Evolutionary conservation across 1,284 basidiomycete genomes (phyloP).

Genomic region (Phaffia rhodozyma): DNA sequence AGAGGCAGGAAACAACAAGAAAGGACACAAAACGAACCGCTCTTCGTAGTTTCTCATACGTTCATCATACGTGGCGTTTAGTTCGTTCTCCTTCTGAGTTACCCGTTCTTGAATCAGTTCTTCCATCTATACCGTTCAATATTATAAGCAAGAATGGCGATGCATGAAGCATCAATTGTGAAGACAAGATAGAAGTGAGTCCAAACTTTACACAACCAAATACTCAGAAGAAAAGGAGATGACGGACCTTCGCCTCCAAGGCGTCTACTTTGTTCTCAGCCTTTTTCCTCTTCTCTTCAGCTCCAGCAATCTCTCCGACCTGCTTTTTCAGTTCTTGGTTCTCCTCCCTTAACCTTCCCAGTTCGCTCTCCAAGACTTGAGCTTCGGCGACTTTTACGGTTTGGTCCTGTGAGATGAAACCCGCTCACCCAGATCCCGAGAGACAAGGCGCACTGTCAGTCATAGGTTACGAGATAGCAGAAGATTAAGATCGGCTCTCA

Average conservation of each 20-base stretch:
- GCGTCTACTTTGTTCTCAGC: constrained; percentile 59
- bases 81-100: constrained; percentile 79
- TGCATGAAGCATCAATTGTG: constrained; percentile 15
- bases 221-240: not conserved
- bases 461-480: constrained; percentile 2
- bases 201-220: constrained; percentile 3
- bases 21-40: constrained; percentile 44
- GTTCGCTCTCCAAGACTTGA: constrained; percentile 56
- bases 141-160: not conserved
- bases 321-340: constrained; percentile 63
- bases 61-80: constrained; percentile 93
- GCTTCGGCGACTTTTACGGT: constrained; percentile 75
- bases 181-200: constrained; percentile 17
- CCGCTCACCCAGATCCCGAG: not conserved
- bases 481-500: constrained; percentile 35
- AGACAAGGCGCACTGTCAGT: constrained; percentile 18
- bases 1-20: not conserved
- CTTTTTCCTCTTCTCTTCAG: constrained; percentile 64
- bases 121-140: constrained; percentile 55
- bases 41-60: constrained; percentile 88
- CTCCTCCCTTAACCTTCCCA: constrained; percentile 60
- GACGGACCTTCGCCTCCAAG: constrained; percentile 67
- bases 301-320: constrained; percentile 49
- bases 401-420: constrained; percentile 51
- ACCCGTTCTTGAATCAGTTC: constrained; percentile 74